Evolutionary conservation across 176 grass and related monocot genomes (phyloP).

Genomic region (Aegilops umbellulata): DNA sequence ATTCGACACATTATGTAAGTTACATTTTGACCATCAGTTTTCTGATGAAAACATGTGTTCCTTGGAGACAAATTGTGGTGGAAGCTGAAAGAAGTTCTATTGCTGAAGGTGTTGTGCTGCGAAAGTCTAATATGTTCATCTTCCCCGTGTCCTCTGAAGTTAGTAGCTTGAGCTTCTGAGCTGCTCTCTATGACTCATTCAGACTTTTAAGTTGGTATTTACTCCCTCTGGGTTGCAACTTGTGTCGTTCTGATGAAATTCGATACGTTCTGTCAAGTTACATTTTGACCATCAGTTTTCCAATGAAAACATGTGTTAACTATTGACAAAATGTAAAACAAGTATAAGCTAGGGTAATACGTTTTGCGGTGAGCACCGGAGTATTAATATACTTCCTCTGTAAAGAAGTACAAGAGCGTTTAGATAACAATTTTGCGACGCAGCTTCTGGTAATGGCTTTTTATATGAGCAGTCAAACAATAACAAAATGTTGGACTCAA

Average conservation of each 20-base stretch:
- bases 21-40: neutral
- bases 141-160: neutral
- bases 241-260: neutral
- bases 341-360: neutral
- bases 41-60: neutral
- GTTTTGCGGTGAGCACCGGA: too few species aligned
- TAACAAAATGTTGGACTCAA: neutral
- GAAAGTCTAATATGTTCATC: neutral
- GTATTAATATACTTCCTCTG: too few species aligned
- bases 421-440: too few species aligned
- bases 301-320: neutral
- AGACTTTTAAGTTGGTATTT: neutral
- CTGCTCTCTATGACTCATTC: neutral
- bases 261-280: neutral
- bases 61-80: too few species aligned
- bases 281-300: neutral
- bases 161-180: neutral
- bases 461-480: neutral
- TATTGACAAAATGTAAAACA: neutral
- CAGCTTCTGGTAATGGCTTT: too few species aligned
- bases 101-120: neutral
- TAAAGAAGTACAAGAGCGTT: too few species aligned
- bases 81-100: too few species aligned
- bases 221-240: neutral
- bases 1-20: neutral